phyloP scores from a whole-genome alignment of 306 rosid genomes.

The Begonia loranthoides region DNA sequence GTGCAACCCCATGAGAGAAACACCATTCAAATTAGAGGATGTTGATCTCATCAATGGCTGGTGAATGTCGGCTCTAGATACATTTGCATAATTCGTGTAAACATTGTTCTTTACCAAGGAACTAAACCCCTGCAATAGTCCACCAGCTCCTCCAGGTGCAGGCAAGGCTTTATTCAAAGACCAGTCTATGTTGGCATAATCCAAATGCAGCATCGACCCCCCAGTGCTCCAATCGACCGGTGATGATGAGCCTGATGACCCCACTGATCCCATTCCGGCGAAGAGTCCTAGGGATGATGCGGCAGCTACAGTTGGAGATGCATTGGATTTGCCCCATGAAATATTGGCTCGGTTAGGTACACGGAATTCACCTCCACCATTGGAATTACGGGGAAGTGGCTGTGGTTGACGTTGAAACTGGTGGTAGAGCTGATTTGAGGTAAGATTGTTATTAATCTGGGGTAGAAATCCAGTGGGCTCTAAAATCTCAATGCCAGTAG shows the following conservation, averaged over 20 bases:
- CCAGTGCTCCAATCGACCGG: slow-evolving; percentile 87
- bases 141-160: slow-evolving; percentile 36
- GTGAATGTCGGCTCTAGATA: slow-evolving; percentile 33
- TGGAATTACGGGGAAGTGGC: slow-evolving; percentile 37
- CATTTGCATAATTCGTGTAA: slow-evolving; percentile 28
- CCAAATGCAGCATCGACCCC: slow-evolving; percentile 43
- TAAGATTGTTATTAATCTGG: slow-evolving; percentile 40
- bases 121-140: slow-evolving; percentile 54
- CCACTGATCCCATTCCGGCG: slow-evolving; percentile 65
- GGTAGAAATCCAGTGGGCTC: slow-evolving; percentile 50
- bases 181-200: slow-evolving; percentile 85
- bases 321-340: slow-evolving; percentile 48
- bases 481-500: slow-evolving; percentile 34
- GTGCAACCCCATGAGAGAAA: slow-evolving; percentile 46
- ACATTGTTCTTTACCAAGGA: slow-evolving; percentile 37
- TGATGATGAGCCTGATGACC: slow-evolving; percentile 65
- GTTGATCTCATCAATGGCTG: slow-evolving; percentile 42
- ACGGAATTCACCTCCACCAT: slow-evolving; percentile 41
- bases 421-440: slow-evolving; percentile 60
- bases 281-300: slow-evolving; percentile 93
- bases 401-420: slow-evolving; percentile 64
- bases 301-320: slow-evolving; percentile 59
- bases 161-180: slow-evolving; percentile 55
- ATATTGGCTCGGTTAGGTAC: slow-evolving; percentile 41
- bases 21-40: slow-evolving; percentile 35